Percentiles rank a stretch among this genome's conserved stretches.
These are phyloP conservation scores for Ceratocystis papillata DNA, from an alignment of 2,329 filamentous ascomycete species.

Conservation along the genomic window DNA sequence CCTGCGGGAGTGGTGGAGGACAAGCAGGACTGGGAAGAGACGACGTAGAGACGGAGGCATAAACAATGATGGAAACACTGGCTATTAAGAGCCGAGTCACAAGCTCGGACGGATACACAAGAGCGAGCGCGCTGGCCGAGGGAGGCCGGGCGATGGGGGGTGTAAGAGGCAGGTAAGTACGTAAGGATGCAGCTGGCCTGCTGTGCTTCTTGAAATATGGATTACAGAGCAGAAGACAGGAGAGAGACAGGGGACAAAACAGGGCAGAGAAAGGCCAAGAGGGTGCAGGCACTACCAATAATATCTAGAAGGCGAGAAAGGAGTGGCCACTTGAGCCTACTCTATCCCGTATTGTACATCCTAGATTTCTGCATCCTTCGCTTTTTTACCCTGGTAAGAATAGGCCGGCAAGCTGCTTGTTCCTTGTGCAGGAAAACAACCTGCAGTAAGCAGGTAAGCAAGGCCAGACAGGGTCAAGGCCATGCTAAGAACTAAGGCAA, in stretches of 20 bases:
- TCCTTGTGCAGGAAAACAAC: too few species aligned
- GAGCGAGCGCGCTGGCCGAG: background rate
- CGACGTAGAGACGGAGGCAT: background rate
- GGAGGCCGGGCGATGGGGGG: too few species aligned
- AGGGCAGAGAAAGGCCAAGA: too few species aligned
- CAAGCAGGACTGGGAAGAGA: too few species aligned
- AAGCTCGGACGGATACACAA: conserved; percentile 9
- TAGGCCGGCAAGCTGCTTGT: too few species aligned
- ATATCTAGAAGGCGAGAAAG: background rate
- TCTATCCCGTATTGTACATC: background rate
- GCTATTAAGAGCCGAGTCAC: background rate
- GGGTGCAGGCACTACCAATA: accelerated
- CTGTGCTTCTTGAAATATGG: background rate
- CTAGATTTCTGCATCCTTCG: background rate
- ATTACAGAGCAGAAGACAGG: background rate
- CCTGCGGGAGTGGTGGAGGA: background rate
- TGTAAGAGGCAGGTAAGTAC: too few species aligned
- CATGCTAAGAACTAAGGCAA: too few species aligned
- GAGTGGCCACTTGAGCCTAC: background rate
- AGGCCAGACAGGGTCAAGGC: too few species aligned
- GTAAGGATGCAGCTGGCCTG: background rate
- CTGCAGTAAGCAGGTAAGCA: too few species aligned
- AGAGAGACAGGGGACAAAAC: background rate
- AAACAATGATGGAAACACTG: background rate
- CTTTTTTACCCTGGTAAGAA: background rate